phyloP scores from a whole-genome alignment of 2,329 filamentous ascomycete genomes.

The Escovopsis weberi region DNA sequence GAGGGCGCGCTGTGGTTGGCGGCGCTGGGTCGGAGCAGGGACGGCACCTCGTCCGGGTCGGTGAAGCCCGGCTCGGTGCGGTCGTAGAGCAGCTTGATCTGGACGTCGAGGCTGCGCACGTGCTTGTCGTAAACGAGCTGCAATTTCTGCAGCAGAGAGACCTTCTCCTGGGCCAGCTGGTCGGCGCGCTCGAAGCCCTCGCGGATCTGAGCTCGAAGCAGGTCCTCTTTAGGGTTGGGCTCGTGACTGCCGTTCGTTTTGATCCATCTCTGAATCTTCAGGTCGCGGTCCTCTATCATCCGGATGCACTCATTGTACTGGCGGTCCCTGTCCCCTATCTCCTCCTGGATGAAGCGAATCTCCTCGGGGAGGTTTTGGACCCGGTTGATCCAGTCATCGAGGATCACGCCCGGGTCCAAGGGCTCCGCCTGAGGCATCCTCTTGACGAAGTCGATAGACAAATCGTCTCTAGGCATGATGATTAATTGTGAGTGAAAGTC shows the following conservation, averaged over 20 bases:
- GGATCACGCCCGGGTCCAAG: conserved; percentile 51
- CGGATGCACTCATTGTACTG: conserved; percentile 54
- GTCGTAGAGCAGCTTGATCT: conserved; percentile 48
- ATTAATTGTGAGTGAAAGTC: conserved; percentile 31
- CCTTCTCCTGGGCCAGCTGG: conserved; percentile 60
- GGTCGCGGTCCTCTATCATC: conserved; percentile 57
- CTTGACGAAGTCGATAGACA: conserved; percentile 55
- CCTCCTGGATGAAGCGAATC: conserved; percentile 69
- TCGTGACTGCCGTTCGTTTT: conserved; percentile 60
- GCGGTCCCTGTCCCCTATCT: conserved; percentile 67
- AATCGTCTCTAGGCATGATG: conserved; percentile 59
- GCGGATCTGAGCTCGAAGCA: conserved; percentile 48
- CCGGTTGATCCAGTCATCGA: conserved; percentile 64
- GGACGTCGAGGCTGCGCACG: conserved; percentile 44
- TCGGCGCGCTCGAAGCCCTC: conserved; percentile 57
- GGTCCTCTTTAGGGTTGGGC: conserved; percentile 60
- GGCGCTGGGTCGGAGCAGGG: conserved; percentile 42
- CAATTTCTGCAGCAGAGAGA: conserved; percentile 51
- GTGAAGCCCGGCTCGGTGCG: conserved; percentile 46
- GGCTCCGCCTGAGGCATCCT: conserved; percentile 49
- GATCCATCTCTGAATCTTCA: conserved; percentile 67
- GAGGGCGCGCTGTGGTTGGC: conserved; percentile 32
- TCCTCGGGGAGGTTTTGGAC: conserved; percentile 71
- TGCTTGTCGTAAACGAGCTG: conserved; percentile 47
- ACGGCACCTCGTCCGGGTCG: conserved; percentile 49